Base-by-base conservation (phyloP, 768 basidiomycete genomes). In the Obba rivulosa region DNA sequence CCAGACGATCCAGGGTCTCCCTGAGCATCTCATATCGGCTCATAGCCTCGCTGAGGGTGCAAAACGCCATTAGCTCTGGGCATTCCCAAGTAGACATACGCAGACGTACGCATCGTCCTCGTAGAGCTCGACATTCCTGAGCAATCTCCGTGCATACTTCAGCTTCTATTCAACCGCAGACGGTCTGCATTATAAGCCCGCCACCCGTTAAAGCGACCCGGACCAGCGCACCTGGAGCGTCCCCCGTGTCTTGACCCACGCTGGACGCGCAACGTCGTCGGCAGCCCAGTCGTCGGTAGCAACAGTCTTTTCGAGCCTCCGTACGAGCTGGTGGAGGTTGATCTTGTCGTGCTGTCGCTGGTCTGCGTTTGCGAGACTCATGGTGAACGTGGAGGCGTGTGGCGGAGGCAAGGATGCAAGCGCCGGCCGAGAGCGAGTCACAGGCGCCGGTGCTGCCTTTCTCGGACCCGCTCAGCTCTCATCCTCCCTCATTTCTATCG, bases 241-340 rank as follows among this genome's bases (percentile, higher is more conserved):
- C 16, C 70, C 71, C 47, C 78, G 75, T 0, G 76, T 76, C 52
- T 75, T 79, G 25, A 85, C 67, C 81, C 80, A 83, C 0, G 69
- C 64, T 31, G 49, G 43, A n/a, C 48, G 45, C 18, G 41, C 37
- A 9, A 49, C 46, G 23, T 40, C 50, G 18, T 52, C 53, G 66
- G 63, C 18, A 58, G 62, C 37, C 71, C 71, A 66, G 45, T 70
- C 48, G 53, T 59, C 63, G 11, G 65, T 61, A 18, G 64, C 65
- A 0, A 77, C 64, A 9, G 75, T 70, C 56, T 76, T 78, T 49
- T 88, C 83, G 0, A 90, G 73, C 47, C 80, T 63, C 38, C 74
- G 71, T 4, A 88, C 63, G 7, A 89, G 72, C 42, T 83, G 74
- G 9, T 67, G 65, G 8, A 89, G 69, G 63, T 89, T 89, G 11